These are phyloP conservation scores for Pyrus hybrid DNA, from an alignment of 331 rosid species.

Conservation along the genomic window DNA sequence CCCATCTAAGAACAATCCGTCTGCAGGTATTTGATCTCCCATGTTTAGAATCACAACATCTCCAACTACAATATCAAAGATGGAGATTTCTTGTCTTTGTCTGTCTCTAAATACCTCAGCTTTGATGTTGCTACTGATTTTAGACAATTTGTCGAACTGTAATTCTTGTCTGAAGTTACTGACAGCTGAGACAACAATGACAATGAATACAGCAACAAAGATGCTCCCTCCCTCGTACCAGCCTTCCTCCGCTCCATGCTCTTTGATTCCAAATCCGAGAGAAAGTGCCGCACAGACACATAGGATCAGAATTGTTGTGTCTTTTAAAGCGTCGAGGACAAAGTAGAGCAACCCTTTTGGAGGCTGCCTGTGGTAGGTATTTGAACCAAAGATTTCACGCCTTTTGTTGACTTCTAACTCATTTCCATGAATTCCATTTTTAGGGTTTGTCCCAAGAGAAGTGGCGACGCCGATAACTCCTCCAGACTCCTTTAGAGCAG, in stretches of 20 bases:
- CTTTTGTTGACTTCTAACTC: slow-evolving; percentile 28
- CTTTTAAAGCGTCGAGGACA: slow-evolving; percentile 68
- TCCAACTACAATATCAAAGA: slow-evolving; percentile 64
- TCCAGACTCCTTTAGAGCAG: slow-evolving; percentile 21
- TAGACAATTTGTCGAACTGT: slow-evolving; percentile 64
- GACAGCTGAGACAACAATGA: slow-evolving; percentile 53
- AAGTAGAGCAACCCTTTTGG: slow-evolving; percentile 51
- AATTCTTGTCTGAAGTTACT: slow-evolving; percentile 77
- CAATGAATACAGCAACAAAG: slow-evolving; percentile 61
- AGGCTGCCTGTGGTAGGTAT: slow-evolving; percentile 60
- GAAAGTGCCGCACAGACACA: slow-evolving; percentile 73
- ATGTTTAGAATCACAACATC: slow-evolving; percentile 49
- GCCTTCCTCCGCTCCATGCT: slow-evolving; percentile 57
- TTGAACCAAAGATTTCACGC: slow-evolving; percentile 42
- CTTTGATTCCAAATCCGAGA: slow-evolving; percentile 76
- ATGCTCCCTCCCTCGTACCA: slow-evolving; percentile 94
- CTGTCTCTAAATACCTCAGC: slow-evolving; percentile 50
- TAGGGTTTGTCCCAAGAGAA: slow-evolving; percentile 33
- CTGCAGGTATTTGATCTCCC: slow-evolving; percentile 84
- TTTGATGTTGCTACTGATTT: slow-evolving; percentile 57
- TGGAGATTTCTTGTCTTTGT: slow-evolving; percentile 50
- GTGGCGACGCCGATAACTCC: slow-evolving; percentile 37
- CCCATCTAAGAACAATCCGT: slow-evolving; percentile 67
- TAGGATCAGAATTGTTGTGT: slow-evolving; percentile 60
- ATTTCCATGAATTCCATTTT: slow-evolving; percentile 38